Evolutionary conservation across 2,329 filamentous ascomycete genomes (phyloP), one percentile per base, ranked within the genome.

Genomic region (Paecilomyces niveus): DNA sequence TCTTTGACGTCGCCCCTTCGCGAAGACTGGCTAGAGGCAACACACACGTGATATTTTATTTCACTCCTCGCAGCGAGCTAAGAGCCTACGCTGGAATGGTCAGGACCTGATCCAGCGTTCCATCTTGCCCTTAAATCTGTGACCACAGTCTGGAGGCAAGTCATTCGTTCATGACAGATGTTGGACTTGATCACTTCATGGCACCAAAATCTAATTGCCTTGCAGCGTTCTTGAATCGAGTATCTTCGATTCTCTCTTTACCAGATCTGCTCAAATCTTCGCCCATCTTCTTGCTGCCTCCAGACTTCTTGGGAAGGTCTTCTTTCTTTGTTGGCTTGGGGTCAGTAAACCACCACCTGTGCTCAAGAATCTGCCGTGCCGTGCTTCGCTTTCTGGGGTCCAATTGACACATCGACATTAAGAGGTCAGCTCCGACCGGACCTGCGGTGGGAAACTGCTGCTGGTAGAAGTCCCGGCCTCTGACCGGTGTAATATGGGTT

Each of bases 341-440:
- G 35, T 94, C 88, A 24, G 83, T 84, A 49, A 84, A 84, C 91
- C 93, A 99, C 87, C 90, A 99, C 54, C 82, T 78, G 72, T 97
- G 92, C 71, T 86, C 81, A 57, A 99, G 81, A 71, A 94, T 88
- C 62, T 89, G 84, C 35, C 83, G 80, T 0, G 92, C 90, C 0
- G 87, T 90, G 67, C 90, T 87, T 59, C 94, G 83, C 74, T 89
- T 91, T 69, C 86, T 84, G n/a, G 94, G 94, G 75, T 99, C 91
- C 61, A 97, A 83, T 11, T 84, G 82, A 61, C 97, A 81, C 76
- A 95, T 96, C 64, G 85, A 85, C 81, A 94, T 90, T 55, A 99
- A 80, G 60, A 99, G 77, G 72, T 97, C 92, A 31, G 95, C 90
- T 51, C 94, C 94, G 55, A 90, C 84, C 9, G 85, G 77, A 22